These are phyloP conservation scores for Melanomma pulvis-pyrius DNA, from an alignment of 495 filamentous ascomycete species.

Conservation along the genomic window DNA sequence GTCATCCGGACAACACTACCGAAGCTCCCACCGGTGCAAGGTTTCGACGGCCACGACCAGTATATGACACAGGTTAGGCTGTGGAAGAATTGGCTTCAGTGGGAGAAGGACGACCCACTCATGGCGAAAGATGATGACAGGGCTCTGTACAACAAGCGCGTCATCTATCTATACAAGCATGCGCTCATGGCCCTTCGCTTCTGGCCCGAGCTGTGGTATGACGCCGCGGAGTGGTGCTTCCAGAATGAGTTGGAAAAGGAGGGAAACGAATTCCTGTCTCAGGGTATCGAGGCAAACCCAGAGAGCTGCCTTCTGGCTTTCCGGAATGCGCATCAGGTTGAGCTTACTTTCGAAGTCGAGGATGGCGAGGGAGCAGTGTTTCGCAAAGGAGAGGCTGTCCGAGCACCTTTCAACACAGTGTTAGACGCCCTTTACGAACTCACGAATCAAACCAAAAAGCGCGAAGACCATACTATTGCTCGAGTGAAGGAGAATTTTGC, in stretches of 20 bases:
- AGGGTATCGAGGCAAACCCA: conserved; percentile 86
- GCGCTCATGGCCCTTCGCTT: conserved; percentile 91
- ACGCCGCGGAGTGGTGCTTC: conserved; percentile 92
- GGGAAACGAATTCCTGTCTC: conserved; percentile 74
- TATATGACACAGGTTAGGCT: conserved; percentile 83
- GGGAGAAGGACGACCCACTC: conserved; percentile 91
- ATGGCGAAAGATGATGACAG: conserved; percentile 79
- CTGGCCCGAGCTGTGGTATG: conserved; percentile 93
- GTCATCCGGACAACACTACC: conserved; percentile 78
- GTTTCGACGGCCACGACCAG: conserved; percentile 84
- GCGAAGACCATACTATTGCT: conserved; percentile 69
- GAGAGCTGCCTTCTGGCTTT: conserved; percentile 90
- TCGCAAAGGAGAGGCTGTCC: conserved; percentile 70
- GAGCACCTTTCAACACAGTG: conserved; percentile 79
- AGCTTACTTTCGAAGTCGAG: conserved; percentile 66
- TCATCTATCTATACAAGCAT: conserved; percentile 91
- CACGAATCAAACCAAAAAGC: conserved; percentile 69
- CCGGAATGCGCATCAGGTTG: conserved; percentile 83
- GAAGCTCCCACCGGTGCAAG: conserved; percentile 75
- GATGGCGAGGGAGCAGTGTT: conserved; percentile 65
- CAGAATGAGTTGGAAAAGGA: conserved; percentile 69
- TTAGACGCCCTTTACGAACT: conserved; percentile 83
- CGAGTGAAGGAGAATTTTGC: conserved; percentile 65
- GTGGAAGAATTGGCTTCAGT: conserved; percentile 91
- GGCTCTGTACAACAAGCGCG: conserved; percentile 69